Evolutionary conservation across 441 rosid species (phyloP), one percentile per base, ranked within the genome.

Genomic region (Gossypium davidsonii): DNA sequence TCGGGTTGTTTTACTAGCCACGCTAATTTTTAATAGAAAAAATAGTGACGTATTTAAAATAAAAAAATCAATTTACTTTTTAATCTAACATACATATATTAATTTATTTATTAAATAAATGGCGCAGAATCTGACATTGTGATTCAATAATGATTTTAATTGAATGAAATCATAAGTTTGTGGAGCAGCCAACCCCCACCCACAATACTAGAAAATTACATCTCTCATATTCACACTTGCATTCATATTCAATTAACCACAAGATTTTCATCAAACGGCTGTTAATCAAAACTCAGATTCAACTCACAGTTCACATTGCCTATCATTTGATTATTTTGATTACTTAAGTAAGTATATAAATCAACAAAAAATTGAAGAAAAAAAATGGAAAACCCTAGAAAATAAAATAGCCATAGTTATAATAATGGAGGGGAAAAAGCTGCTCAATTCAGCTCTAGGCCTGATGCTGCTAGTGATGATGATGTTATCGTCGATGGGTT

Each of bases 131-230:
- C 31, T 26, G 4, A 26, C 31, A 26, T 26, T 26, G 66, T 12
- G 81, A 67, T 53, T 72, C 83, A 77, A 82, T n/a, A 59, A 67
- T 65, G 68, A 48, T 46, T 2, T 18, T 31, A 49, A 66, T 78
- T 69, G 15, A 78, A 72, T 75, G 66, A 18, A 34, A 34, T 31
- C 1, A 58, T 4, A 49, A 12, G n/a, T 57, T 12, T 11, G 26
- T n/a, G 48, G 25, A 73, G 15, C 23, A 21, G 37, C 46, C 28
- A 39, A 39, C 26, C 69, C 25, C 34, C 34, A 31, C 34, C 34
- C 34, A 31, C 34, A 31, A 8, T 37, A 64, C 51, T 18, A 10
- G 48, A 18, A 64, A 39, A 34, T 31, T 31, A 31, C 2, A 42
- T 9, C 9, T 7, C 23, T 48, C 23, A 3, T 18, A 23, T 67